phyloP scores from a whole-genome alignment of 2,329 filamentous ascomycete genomes.

The Xylaria digitata region DNA sequence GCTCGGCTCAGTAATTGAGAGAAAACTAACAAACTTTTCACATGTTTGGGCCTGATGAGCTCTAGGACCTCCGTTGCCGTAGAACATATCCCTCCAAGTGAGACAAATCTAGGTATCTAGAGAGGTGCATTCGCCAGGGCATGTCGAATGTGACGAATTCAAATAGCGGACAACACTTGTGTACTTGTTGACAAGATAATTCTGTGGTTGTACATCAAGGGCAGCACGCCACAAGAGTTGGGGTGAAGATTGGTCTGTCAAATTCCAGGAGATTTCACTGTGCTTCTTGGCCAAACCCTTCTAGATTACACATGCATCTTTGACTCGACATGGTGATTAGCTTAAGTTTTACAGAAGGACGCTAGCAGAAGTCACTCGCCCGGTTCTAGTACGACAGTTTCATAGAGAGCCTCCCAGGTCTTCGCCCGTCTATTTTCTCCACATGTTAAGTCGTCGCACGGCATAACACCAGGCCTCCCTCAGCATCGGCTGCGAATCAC shows the following conservation, averaged over 20 bases:
- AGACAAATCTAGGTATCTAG: slow-evolving; percentile 35
- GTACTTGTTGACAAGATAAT: slow-evolving; percentile 40
- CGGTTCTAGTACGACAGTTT: slow-evolving; percentile 48
- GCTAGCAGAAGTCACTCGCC: slow-evolving; percentile 45
- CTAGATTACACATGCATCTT: slow-evolving; percentile 45
- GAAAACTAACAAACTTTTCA: slow-evolving; percentile 35
- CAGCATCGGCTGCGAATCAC: slow-evolving; percentile 43
- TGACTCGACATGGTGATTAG: slow-evolving; percentile 43
- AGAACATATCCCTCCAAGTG: slow-evolving; percentile 36
- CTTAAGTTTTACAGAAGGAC: slow-evolving; percentile 44
- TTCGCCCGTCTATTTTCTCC: slow-evolving; percentile 48
- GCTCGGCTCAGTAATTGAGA: slow-evolving; percentile 26
- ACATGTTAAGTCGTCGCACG: slow-evolving; percentile 45
- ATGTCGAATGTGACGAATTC: slow-evolving; percentile 37
- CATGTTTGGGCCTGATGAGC: slow-evolving; percentile 34
- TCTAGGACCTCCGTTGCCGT: slow-evolving; percentile 36
- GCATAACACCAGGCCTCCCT: slow-evolving; percentile 45
- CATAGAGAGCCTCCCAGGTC: slow-evolving; percentile 45
- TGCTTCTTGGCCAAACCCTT: slow-evolving; percentile 43
- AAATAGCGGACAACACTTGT: slow-evolving; percentile 36
- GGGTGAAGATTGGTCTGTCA: slow-evolving; percentile 39
- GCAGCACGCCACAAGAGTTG: slow-evolving; percentile 20
- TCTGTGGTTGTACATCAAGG: slow-evolving; percentile 44
- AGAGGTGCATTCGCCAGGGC: slow-evolving; percentile 37
- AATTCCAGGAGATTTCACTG: slow-evolving; percentile 38